Conservation (phyloP, 306 rosid genomes). For the Cucumis melo region DNA sequence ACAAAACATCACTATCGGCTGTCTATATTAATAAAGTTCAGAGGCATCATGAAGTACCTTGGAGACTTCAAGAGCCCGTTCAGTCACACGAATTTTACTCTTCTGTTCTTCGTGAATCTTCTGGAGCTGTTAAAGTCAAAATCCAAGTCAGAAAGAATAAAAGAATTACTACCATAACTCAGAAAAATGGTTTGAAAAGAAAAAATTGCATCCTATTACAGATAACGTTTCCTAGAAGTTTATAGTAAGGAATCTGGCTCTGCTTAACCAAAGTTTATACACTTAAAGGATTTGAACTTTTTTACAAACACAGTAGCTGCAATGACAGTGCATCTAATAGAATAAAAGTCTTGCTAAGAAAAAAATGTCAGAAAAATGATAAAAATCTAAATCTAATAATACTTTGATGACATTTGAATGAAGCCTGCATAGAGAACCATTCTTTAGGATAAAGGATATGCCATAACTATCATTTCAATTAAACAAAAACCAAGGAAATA, state of each 20-base stretch:
- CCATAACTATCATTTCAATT: not conserved
- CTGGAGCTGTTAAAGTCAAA: conserved; percentile 36
- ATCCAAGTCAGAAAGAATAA: conserved; percentile 3
- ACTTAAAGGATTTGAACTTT: not conserved
- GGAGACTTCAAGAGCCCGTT: conserved; percentile 83
- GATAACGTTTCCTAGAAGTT: not conserved
- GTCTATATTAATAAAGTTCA: not conserved
- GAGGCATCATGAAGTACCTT: conserved; percentile 37
- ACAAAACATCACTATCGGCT: not conserved
- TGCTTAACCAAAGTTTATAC: not conserved
- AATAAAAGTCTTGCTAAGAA: not conserved
- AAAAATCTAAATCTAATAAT: not conserved
- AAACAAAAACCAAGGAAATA: not conserved
- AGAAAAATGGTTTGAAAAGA: not conserved
- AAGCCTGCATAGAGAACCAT: not conserved
- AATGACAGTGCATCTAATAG: not conserved
- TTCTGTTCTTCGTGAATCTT: conserved; percentile 65
- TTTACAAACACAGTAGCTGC: not conserved
- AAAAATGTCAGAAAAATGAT: not conserved
- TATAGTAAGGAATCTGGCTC: not conserved
- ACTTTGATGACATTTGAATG: not conserved
- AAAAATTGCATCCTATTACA: not conserved
- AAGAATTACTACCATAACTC: not conserved
- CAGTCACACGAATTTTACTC: conserved; percentile 44
- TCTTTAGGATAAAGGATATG: not conserved